Conservation (phyloP, 2,329 filamentous ascomycete species). For the Emmonsiellopsis sp. region DNA sequence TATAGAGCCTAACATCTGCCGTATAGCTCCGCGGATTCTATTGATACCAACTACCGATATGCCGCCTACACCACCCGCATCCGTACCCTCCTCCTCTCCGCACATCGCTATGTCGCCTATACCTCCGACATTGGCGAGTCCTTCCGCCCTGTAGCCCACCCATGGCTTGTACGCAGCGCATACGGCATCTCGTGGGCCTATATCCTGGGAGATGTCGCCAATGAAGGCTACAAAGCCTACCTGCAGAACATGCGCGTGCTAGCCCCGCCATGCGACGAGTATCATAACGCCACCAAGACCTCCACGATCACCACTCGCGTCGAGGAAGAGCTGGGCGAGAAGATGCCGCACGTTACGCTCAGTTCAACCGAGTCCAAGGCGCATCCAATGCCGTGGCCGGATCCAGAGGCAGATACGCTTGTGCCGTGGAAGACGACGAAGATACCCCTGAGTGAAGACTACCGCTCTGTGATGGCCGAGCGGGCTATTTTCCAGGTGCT, state of each 20-base stretch:
- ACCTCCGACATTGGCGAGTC: constrained; percentile 95
- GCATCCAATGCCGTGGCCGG: constrained; percentile 21
- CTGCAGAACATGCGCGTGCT: constrained; percentile 70
- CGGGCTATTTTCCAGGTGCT: constrained; percentile 82
- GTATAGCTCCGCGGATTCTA: constrained; percentile 64
- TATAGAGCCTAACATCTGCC: constrained; percentile 1
- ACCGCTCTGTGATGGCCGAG: constrained; percentile 81
- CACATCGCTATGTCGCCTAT: constrained; percentile 94
- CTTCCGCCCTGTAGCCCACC: constrained; percentile 87
- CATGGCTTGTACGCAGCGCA: constrained; percentile 66
- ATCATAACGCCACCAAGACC: constrained; percentile 23
- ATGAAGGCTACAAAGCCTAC: constrained; percentile 95
- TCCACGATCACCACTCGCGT: constrained; percentile 2
- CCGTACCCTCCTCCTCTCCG: constrained; percentile 77
- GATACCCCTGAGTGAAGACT: constrained; percentile 76
- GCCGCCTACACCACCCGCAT: constrained; percentile 82
- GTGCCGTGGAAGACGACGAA: constrained; percentile 34
- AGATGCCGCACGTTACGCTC: neutral
- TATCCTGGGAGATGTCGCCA: constrained; percentile 76
- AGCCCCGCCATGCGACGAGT: constrained; percentile 54
- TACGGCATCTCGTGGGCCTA: constrained; percentile 93
- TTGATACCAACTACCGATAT: constrained; percentile 78
- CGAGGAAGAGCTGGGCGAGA: constrained; percentile 5
- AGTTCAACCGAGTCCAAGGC: constrained; percentile 3
- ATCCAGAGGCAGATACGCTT: constrained; percentile 20